Evolutionary conservation across 1,139 yeast genomes (phyloP).

Genomic region (Yamadazyma blattariae): DNA sequence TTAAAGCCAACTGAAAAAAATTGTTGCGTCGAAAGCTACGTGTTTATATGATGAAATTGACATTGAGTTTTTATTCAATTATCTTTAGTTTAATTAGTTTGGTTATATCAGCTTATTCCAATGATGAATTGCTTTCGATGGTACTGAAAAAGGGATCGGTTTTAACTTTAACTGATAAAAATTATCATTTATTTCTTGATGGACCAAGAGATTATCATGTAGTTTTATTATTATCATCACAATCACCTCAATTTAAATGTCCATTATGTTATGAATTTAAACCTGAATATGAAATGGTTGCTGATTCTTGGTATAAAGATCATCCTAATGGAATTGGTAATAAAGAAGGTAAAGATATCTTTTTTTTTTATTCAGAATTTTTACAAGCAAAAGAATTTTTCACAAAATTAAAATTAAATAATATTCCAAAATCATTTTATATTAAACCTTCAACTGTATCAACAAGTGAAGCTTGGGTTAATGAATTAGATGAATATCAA

Average conservation of each 20-base stretch:
- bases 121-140: conserved; percentile 23
- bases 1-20: not conserved
- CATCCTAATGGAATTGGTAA: conserved; percentile 33
- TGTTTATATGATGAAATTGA: conserved; percentile 1
- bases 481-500: conserved; percentile 45
- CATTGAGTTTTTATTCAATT: conserved; percentile 4
- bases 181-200: conserved; percentile 54
- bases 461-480: conserved; percentile 25
- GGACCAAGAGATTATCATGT: conserved; percentile 74
- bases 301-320: conserved; percentile 57
- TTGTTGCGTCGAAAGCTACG: conserved; percentile 3
- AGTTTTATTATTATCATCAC: conserved; percentile 69
- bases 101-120: conserved; percentile 27
- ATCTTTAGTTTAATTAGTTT: conserved; percentile 8
- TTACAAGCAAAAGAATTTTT: conserved; percentile 54
- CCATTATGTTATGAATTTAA: conserved; percentile 67
- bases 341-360: conserved; percentile 39
- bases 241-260: conserved; percentile 73
- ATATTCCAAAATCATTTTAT: conserved; percentile 76
- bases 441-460: conserved; percentile 54
- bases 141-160: conserved; percentile 19
- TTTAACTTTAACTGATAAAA: conserved; percentile 52
- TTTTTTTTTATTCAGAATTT: conserved; percentile 76
- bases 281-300: conserved; percentile 57
- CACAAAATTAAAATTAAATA: conserved; percentile 54